Evolutionary conservation across 495 filamentous ascomycete species (phyloP).

Genomic region (Tuber indicum): DNA sequence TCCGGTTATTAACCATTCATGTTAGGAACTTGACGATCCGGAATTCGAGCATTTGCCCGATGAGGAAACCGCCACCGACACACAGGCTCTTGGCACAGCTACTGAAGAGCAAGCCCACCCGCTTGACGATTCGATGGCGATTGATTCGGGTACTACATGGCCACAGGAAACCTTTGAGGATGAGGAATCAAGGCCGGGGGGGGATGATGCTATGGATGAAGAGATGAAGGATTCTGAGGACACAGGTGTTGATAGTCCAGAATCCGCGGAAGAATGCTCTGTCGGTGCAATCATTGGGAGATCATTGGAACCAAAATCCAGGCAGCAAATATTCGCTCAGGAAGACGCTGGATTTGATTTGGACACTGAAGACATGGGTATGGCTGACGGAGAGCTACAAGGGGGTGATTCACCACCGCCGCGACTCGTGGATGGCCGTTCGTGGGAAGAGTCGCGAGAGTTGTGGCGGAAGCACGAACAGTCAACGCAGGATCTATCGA

Average conservation of each 20-base stretch:
- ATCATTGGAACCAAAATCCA: constrained; percentile 22
- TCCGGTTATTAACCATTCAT: constrained; percentile 11
- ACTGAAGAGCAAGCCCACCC: constrained; percentile 76
- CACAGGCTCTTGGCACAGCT: constrained; percentile 84
- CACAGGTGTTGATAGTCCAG: constrained; percentile 48
- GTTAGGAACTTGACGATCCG: constrained; percentile 50
- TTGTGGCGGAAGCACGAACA: constrained; percentile 82
- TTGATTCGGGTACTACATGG: constrained; percentile 62
- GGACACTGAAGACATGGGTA: constrained; percentile 34
- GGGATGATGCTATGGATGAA: constrained; percentile 48
- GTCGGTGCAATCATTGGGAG: constrained; percentile 45
- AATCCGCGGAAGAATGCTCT: constrained; percentile 37
- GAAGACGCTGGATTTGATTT: constrained; percentile 22
- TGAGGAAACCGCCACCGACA: constrained; percentile 68
- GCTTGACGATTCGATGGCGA: constrained; percentile 75
- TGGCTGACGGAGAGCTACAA: constrained; percentile 22
- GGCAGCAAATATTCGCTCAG: constrained; percentile 7
- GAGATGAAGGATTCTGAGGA: constrained; percentile 46
- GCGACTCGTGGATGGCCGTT: constrained; percentile 25
- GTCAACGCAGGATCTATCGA: constrained; percentile 74
- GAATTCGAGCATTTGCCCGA: constrained; percentile 89
- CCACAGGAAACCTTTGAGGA: constrained; percentile 52
- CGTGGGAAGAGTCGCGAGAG: constrained; percentile 58
- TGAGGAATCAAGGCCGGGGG: constrained; percentile 54
- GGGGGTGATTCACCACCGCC: constrained; percentile 51